phyloP scores from a whole-genome alignment of 768 basidiomycete species.

The Trametes elegans region DNA sequence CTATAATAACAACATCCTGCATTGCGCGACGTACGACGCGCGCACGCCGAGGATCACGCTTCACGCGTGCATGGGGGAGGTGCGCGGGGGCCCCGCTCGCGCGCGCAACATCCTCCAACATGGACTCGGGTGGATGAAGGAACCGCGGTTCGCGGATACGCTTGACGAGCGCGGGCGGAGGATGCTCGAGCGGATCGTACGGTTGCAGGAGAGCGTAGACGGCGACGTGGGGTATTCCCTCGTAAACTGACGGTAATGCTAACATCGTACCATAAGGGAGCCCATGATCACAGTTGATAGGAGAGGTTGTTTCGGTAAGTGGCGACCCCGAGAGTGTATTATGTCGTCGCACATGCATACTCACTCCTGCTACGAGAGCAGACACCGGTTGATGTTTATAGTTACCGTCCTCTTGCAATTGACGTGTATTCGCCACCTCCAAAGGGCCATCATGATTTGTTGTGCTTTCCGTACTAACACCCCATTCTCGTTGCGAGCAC shows the following conservation, averaged over 20 bases:
- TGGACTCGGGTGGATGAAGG: conserved; percentile 68
- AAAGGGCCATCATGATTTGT: too few species aligned
- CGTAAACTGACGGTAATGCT: conserved; percentile 17
- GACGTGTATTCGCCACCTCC: too few species aligned
- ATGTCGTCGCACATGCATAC: too few species aligned
- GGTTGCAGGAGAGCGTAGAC: conserved; percentile 44
- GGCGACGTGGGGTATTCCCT: conserved; percentile 57
- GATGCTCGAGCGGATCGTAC: conserved; percentile 61
- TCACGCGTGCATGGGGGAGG: conserved; percentile 67
- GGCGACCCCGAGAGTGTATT: too few species aligned
- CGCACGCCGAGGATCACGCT: conserved; percentile 59
- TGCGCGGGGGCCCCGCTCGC: conserved; percentile 54
- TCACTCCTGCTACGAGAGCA: too few species aligned
- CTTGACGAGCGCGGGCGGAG: conserved; percentile 44
- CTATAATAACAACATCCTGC: conserved; percentile 78
- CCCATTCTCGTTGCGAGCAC: too few species aligned
- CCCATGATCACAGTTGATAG: too few species aligned
- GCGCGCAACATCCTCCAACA: conserved; percentile 78
- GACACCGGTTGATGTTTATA: too few species aligned
- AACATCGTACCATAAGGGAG: background rate
- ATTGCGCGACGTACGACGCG: conserved; percentile 64
- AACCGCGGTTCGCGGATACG: conserved; percentile 42
- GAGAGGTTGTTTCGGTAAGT: too few species aligned
- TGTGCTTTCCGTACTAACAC: too few species aligned
- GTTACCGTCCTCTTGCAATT: too few species aligned